Base-by-base conservation (phyloP, 345 rosid genomes). In the Ceriops tagal region DNA sequence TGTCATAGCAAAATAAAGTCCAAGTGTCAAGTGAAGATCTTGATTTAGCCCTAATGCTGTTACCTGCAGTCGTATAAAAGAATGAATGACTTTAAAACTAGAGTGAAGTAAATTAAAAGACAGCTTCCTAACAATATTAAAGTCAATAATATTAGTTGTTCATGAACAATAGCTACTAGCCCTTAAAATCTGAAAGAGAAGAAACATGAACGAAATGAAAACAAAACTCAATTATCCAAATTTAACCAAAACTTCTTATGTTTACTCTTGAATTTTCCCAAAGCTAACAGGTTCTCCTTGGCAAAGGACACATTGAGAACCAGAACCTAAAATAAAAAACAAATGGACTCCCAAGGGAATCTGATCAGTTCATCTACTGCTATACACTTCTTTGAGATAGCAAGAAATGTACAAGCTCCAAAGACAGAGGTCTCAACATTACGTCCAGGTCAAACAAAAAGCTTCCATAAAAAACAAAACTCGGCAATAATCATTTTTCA, bases 401-500 rank as follows among this genome's bases (percentile, higher is more conserved):
- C 52, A 19, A 51, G 31, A 49, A 47, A 63, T 24, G 26, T 27
- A 64, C 7, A 51, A 39, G 28, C 59, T 22, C 13, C 19, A 52
- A 10, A 51, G 24, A 10, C 27, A 52, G 60, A 24, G 66, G 60
- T 61, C 58, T 7, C n/a, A 59, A 16, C 21, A 49, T 22, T 24
- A 62, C 52, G 65, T 70, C 58, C 49, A 57, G 30, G 57, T 62
- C 63, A 57, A 37, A 57, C 43, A 65, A 62, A 69, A 56, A 32
- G n/a, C 3, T 37, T 43, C 19, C 6, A 61, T 43, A 47, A 43
- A 52, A 34, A 24, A 47, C 0, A 27, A 32, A 59, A n/a, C 34
- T 43, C 5, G 46, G 55, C 57, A 35, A 46, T 6, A 21, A 65
- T 46, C 27, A 27, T 46, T 18, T 13, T 26, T 28, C 15, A 28